Evolutionary conservation across 2,329 filamentous ascomycete species (phyloP).

Genomic region (Clarireedia sp.): DNA sequence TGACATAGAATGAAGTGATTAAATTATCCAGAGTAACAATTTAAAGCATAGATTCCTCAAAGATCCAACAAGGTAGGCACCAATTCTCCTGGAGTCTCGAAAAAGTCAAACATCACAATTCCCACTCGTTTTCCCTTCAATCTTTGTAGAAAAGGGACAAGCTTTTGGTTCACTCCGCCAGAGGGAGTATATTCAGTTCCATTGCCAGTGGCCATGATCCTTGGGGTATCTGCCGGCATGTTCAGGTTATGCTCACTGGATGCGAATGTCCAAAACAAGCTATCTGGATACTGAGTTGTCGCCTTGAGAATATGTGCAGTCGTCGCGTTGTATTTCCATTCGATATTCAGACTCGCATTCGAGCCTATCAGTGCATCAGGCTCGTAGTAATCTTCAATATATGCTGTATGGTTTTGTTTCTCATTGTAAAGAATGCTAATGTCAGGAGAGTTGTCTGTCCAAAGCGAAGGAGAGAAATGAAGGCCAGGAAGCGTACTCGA

Average conservation of each 20-base stretch:
- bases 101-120: conserved; percentile 46
- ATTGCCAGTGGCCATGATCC: conserved; percentile 40
- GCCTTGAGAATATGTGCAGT: conserved; percentile 34
- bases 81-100: conserved; percentile 35
- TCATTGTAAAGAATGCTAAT: conserved; percentile 38
- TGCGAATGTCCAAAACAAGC: conserved; percentile 41
- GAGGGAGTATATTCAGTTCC: conserved; percentile 30
- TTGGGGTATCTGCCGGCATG: conserved; percentile 34
- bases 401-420: conserved; percentile 32
- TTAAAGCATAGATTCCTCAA: background rate
- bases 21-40: background rate
- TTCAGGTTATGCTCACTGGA: conserved; percentile 36
- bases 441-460: conserved; percentile 36
- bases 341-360: conserved; percentile 33
- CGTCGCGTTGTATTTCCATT: conserved; percentile 38
- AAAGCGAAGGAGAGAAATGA: conserved; percentile 37
- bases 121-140: conserved; percentile 39
- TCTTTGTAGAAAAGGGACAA: conserved; percentile 32
- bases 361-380: conserved; percentile 28
- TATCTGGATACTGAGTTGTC: conserved; percentile 27
- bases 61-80: conserved; percentile 33
- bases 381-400: conserved; percentile 44
- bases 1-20: background rate
- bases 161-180: conserved; percentile 38
- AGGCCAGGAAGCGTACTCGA: conserved; percentile 36